Evolutionary conservation across 169 alveolate genomes (phyloP), one percentile per base, ranked within the genome.

Genomic region (Plasmodium coatneyi): DNA sequence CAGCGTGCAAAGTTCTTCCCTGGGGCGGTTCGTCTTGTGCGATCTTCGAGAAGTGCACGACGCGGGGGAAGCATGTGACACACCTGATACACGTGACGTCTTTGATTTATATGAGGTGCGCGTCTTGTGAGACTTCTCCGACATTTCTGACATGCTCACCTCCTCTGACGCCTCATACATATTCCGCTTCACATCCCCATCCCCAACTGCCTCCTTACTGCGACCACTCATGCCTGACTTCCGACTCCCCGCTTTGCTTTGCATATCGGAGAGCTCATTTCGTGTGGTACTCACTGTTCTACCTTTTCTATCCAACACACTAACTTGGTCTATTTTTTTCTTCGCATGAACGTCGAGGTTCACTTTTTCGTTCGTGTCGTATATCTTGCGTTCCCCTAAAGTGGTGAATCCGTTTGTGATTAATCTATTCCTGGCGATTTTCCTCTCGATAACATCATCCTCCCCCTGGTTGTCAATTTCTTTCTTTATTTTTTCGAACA

Each of bases 401-500:
- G 76, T 60, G 76, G 32, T 60, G 16, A 19, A 25, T 22, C 36
- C 34, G 76, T 19, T 60, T 1, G 76, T n/a, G 36, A 12, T 0
- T 2, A 46, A 46, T 14, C 19, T 14, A 5, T 54, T 25, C 30
- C 5, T 32, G 78, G 39, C 41, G 52, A 12, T 12, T 41, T 16
- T 10, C 39, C 41, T 12, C 71, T 56, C 91, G 32, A 28, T 60
- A 36, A 60, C 76, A 19, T 70, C 71, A 6, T 34, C 25, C 46
- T 1, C 71, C 16, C 46, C 70, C 6, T 30, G 78, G 30, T 52
- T 46, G 28, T 56, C 71, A 19, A 22, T 86, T 30, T 79, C 71
- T 3, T 74, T 86, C 80, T 76, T 28, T 32, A 86, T 36, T 54
- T 86, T 86, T 86, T 86, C 70, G 30, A 78, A 78, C 36, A 86